These are phyloP conservation scores for Gentiana macrophylla DNA, from an alignment of 257 asterid species.

Conservation along the genomic window DNA sequence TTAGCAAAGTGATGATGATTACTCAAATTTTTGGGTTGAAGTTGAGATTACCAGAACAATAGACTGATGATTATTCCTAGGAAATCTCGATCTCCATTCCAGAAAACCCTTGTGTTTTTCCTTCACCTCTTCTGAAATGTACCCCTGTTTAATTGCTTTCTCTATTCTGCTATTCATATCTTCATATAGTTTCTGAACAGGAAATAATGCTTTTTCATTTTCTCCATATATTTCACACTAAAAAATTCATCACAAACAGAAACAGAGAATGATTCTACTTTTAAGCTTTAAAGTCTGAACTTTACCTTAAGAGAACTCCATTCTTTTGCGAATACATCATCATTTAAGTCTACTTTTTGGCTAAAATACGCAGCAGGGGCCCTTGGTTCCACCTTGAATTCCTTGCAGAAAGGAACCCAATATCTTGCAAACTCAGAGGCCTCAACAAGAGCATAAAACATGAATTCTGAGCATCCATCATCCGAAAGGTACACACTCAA, in stretches of 20 bases:
- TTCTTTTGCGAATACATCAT: conserved; percentile 17
- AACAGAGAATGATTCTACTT: too few species aligned
- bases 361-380: conserved; percentile 37
- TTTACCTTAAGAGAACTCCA: conserved; percentile 32
- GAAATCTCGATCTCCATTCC: conserved; percentile 39
- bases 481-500: conserved; percentile 45
- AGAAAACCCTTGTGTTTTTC: conserved; percentile 47
- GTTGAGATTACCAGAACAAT: conserved; percentile 48
- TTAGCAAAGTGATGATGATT: too few species aligned
- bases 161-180: conserved; percentile 58
- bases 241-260: too few species aligned
- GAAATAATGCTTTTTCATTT: background rate
- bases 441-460: conserved; percentile 45
- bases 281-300: too few species aligned
- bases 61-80: conserved; percentile 61
- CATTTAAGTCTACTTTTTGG: conserved; percentile 3
- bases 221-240: too few species aligned
- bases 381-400: conserved; percentile 36
- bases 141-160: conserved; percentile 21
- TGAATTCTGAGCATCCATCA: conserved; percentile 48
- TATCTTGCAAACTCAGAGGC: conserved; percentile 27
- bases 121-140: conserved; percentile 25
- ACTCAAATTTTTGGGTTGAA: background rate
- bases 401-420: conserved; percentile 55
- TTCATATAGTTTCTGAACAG: conserved; percentile 42